Percentiles rank a stretch among this genome's conserved stretches.
Conservation (phyloP, 805 yeast genomes). For the Barnettozyma sp. region DNA sequence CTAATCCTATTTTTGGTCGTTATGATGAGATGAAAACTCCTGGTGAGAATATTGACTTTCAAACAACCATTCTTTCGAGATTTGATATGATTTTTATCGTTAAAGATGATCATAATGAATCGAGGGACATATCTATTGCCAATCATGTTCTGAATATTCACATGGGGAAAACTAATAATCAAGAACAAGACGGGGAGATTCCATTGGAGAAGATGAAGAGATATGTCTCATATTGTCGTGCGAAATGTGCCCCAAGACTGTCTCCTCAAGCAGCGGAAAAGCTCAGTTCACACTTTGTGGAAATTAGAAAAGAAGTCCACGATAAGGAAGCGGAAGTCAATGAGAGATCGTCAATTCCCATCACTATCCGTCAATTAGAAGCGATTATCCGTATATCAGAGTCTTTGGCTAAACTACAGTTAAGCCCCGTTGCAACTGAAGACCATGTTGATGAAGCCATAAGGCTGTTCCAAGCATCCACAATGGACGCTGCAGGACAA, state of each 20-base stretch:
- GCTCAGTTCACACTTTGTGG: constrained; percentile 86
- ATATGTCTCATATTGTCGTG: constrained; percentile 83
- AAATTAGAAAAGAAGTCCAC: constrained; percentile 78
- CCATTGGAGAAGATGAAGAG: constrained; percentile 88
- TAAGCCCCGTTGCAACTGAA: constrained; percentile 78
- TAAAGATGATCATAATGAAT: constrained; percentile 87
- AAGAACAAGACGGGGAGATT: constrained; percentile 64
- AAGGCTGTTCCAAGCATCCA: constrained; percentile 89
- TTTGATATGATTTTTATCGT: constrained; percentile 98
- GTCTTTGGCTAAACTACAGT: constrained; percentile 78
- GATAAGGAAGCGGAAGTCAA: constrained; percentile 73
- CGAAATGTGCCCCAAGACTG: constrained; percentile 88
- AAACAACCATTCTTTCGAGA: constrained; percentile 92
- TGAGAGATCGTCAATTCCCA: constrained; percentile 92
- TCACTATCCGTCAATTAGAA: constrained; percentile 94
- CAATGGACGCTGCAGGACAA: constrained; percentile 83
- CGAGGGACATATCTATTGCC: constrained; percentile 83
- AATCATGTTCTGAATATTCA: constrained; percentile 93
- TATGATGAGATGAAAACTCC: constrained; percentile 95
- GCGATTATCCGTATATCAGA: constrained; percentile 96
- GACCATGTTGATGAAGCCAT: constrained; percentile 95
- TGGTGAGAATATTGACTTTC: constrained; percentile 97
- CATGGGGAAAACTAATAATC: constrained; percentile 61
- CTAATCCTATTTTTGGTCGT: constrained; percentile 94
- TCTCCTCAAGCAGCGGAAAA: constrained; percentile 85